Base-by-base conservation (phyloP, 2,329 filamentous ascomycete genomes). In the Hymenoscyphus scutula region DNA sequence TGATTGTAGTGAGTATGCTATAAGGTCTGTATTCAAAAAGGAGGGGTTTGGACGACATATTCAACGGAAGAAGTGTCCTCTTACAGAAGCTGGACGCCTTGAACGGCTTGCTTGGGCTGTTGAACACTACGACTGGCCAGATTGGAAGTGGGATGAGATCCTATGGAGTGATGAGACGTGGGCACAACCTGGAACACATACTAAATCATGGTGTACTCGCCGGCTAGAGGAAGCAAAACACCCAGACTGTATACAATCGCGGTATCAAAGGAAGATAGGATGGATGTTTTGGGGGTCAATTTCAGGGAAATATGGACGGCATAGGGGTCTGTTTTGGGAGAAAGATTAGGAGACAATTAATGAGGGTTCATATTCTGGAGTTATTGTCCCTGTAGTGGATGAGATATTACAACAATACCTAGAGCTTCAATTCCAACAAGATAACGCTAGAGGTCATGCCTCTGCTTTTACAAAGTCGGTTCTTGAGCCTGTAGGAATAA, bases 271-370 rank as follows among this genome's bases (percentile, higher is more conserved):
- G 30, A 68, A 66, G 61, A 68, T 64, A 56, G 56, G 61, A 58
- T 68, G 56, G 64, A 66, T 67, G 37, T 63, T 66, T 64, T 64
- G 30, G 57, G 59, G 59, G 5, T 62, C 19, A 8, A 61, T 67
- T 27, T 56, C 10, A 53, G 56, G 65, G 3, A 62, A 51, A 59
- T 65, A 61, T 34, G 30, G 41, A 5, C 37, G 48, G 25, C 34
- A 63, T 58, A 54, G 41, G 37, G 60, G 62, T 3, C n/a, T 68
- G 10, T 65, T 65, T 53, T 65, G 34, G 61, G 61, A 67, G 59
- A 65, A 65, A 58, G 54, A 62, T 45, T 67, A 38, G 58, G 56
- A 60, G 37, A 65, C 58, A 2, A 63, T 67, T 17, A 67, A 64
- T 57, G 53, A 61, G 25, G 62, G 53, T 2, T 63, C 32, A 17